These are phyloP conservation scores for Trichophaea hybrida DNA, from an alignment of 2,329 filamentous ascomycete genomes.

Conservation along the genomic window DNA sequence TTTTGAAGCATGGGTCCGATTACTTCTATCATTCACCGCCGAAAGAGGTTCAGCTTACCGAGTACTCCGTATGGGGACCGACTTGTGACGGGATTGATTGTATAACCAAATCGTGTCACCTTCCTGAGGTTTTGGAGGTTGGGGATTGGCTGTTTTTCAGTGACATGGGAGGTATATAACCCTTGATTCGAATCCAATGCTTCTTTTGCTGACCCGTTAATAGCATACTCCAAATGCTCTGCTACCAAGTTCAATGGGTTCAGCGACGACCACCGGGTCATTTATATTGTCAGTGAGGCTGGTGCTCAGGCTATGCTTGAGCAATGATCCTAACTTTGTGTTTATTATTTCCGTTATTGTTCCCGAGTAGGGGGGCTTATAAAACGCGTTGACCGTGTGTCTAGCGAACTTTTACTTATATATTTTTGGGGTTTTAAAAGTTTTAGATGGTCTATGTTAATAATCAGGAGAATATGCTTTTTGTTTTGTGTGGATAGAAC, in stretches of 20 bases:
- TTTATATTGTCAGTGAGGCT: conserved; percentile 89
- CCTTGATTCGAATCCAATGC: background rate
- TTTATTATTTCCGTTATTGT: background rate
- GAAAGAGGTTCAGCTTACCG: conserved; percentile 39
- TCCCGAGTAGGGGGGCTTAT: no score
- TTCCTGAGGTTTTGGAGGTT: conserved; percentile 65
- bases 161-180: conserved; percentile 57
- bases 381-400: background rate
- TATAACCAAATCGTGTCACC: conserved; percentile 67
- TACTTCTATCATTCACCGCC: conserved; percentile 42
- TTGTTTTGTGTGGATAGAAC: no score
- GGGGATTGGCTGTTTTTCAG: conserved; percentile 99
- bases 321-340: background rate
- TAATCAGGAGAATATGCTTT: no score
- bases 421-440: background rate
- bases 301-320: conserved; percentile 60
- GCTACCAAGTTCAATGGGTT: conserved; percentile 98
- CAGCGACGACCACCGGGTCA: conserved; percentile 75
- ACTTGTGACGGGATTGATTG: conserved; percentile 97
- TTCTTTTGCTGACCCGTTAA: background rate
- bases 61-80: conserved; percentile 96
- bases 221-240: conserved; percentile 90
- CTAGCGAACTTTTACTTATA: background rate
- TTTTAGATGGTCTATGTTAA: background rate
- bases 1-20: conserved; percentile 50